Base-by-base conservation (phyloP, 2,329 filamentous ascomycete genomes). In the Metarhizium guizhouense region DNA sequence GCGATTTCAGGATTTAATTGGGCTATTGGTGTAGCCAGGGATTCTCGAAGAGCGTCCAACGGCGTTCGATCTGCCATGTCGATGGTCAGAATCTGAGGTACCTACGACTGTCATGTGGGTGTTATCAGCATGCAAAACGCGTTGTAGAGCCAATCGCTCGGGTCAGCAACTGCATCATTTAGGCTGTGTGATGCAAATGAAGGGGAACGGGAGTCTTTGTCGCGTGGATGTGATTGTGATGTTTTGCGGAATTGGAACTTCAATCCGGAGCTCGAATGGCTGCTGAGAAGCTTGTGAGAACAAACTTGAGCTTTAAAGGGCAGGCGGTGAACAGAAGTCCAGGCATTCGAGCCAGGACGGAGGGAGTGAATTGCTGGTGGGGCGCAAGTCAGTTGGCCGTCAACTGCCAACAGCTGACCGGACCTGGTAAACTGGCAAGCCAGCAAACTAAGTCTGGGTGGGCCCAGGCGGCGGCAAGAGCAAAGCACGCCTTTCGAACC, bases 1-100 rank as follows among this genome's bases (percentile, higher is more conserved):
- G 70, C 55, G 6, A 83, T 63, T 8, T 75, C 71, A 6, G 82
- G 81, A 38, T 62, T 67, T 38, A 86, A 74, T 58, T 81, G 72
- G 7, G 83, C 75, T 62, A 86, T 85, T 18, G 81, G 73, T 10
- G 78, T 80, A 29, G 70, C 67, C 16, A 67, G 63, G 54, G 68
- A 66, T 55, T 62, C 56, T 18, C 56, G 61, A 34, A 70, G 64
- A 54, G 60, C 56, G 50, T 66, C 62, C 20, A 56, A 50, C 25
- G 52, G 48, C 34, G 62, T 61, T 47, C 56, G 54, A 51, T 63
- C 59, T 53, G 63, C 56, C 68, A 69, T 70, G 34, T 38, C 42
- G 20, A 16, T 16, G 34, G 36, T 40, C 10, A 53, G 29, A 18
- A 30, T 10, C 16, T 30, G 13, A 48, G 45, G 20, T 7, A 30